Conservation (phyloP, 345 rosid species). For the Corchorus olitorius region DNA sequence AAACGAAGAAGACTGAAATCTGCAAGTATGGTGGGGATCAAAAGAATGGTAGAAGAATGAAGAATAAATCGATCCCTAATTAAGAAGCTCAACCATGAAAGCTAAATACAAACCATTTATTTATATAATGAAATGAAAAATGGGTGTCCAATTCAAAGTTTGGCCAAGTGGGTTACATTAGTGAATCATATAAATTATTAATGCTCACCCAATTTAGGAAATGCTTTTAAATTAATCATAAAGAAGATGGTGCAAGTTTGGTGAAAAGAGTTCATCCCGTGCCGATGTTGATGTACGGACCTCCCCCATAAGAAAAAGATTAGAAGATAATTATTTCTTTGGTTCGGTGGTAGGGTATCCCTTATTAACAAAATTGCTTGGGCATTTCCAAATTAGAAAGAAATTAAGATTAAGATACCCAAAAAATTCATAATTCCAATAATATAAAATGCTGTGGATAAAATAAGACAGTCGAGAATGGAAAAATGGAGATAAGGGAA, state of each 20-base stretch:
- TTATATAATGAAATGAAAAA: neutral
- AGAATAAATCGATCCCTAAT: too few species aligned
- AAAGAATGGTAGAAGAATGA: too few species aligned
- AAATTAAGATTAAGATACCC: neutral
- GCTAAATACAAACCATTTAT: too few species aligned
- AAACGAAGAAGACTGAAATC: too few species aligned
- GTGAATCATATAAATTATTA: neutral
- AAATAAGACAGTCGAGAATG: neutral
- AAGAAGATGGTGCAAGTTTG: conserved; percentile 13
- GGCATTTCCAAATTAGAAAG: neutral
- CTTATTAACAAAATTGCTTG: neutral
- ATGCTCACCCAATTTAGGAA: neutral
- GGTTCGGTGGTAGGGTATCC: neutral
- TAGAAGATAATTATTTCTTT: neutral
- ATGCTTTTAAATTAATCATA: conserved; percentile 9
- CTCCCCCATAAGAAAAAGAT: neutral
- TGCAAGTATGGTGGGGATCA: too few species aligned
- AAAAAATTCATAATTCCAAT: neutral
- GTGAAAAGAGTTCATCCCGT: neutral
- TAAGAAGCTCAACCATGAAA: too few species aligned
- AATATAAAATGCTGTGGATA: neutral
- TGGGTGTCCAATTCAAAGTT: neutral
- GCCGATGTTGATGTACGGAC: conserved; percentile 28
- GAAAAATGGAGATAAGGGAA: neutral
- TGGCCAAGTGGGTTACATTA: neutral